Evolutionary conservation across 2,329 filamentous ascomycete species (phyloP).

Genomic region (Volutella citrinella): DNA sequence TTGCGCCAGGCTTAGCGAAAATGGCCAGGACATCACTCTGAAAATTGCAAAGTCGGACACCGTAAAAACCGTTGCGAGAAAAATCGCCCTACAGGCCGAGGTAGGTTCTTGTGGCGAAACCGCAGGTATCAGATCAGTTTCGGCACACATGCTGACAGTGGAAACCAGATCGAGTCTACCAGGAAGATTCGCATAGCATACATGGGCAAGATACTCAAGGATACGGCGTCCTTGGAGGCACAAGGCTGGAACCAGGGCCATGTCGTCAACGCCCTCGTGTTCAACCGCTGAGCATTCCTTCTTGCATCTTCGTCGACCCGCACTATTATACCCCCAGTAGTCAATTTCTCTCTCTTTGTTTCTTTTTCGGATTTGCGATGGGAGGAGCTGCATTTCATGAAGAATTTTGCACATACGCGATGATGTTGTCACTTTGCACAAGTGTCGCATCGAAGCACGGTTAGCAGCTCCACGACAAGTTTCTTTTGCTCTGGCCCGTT

Average conservation of each 20-base stretch:
- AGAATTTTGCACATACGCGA: too few species aligned
- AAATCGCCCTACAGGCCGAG: conserved; percentile 59
- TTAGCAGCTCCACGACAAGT: too few species aligned
- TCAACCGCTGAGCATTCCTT: conserved; percentile 43
- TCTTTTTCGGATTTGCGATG: too few species aligned
- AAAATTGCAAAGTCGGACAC: conserved; percentile 56
- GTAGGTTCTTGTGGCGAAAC: conserved; percentile 43
- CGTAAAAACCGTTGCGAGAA: conserved; percentile 61
- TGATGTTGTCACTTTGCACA: too few species aligned
- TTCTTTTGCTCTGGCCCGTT: too few species aligned
- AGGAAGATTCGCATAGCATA: conserved; percentile 72
- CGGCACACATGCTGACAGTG: too few species aligned
- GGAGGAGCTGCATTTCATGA: too few species aligned
- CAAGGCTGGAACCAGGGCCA: conserved; percentile 77
- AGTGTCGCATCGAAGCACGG: too few species aligned
- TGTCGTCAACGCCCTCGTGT: conserved; percentile 74
- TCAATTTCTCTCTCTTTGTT: too few species aligned
- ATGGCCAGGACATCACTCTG: conserved; percentile 60
- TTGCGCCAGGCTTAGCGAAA: conserved; percentile 64
- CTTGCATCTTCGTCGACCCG: too few species aligned
- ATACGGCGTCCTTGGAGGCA: conserved; percentile 59
- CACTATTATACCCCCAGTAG: too few species aligned
- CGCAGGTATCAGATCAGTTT: not conserved
- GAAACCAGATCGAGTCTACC: conserved; percentile 53
- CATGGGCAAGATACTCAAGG: conserved; percentile 75